Conservation (phyloP, 1,139 yeast genomes). For the Maudiozyma humilis region DNA sequence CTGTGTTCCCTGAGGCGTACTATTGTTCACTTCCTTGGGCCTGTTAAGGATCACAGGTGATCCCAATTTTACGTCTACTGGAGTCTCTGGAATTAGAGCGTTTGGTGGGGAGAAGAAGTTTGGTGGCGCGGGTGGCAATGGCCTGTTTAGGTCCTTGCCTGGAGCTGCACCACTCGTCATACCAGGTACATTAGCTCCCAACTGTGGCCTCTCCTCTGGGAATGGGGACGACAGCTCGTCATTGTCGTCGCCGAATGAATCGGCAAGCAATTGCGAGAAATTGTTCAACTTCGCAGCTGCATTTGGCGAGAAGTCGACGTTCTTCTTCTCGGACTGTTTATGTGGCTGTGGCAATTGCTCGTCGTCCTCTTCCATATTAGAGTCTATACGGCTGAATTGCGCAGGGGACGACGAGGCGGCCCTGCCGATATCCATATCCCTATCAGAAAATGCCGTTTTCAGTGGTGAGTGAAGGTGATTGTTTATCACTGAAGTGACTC, state of each 20-base stretch:
- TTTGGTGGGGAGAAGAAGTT: constrained; percentile 6
- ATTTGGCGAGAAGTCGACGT: constrained; percentile 22
- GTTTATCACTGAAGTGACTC: constrained; percentile 27
- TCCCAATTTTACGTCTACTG: constrained; percentile 13
- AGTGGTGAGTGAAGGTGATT: constrained; percentile 28
- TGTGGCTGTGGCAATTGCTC: not conserved
- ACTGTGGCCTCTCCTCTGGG: constrained; percentile 1
- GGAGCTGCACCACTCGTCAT: too few relatives aligned
- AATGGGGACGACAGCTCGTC: constrained; percentile 1
- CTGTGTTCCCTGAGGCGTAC: not conserved
- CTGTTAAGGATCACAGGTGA: constrained; percentile 20
- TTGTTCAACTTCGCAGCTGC: constrained; percentile 22
- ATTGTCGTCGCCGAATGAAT: constrained; percentile 20
- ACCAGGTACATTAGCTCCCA: constrained; percentile 1
- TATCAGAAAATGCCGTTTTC: constrained; percentile 8
- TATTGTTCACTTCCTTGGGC: constrained; percentile 6
- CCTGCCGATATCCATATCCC: constrained; percentile 5
- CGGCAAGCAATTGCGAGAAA: constrained; percentile 23
- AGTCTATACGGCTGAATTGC: constrained; percentile 2
- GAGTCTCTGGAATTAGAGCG: constrained; percentile 1
- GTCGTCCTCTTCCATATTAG: not conserved
- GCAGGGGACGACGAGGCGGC: constrained; percentile 1
- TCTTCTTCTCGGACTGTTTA: not conserved
- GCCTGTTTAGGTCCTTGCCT: constrained; percentile 5
- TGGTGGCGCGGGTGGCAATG: constrained; percentile 13